Base-by-base conservation (phyloP, 768 basidiomycete species). In the Termitomyces sp. region DNA sequence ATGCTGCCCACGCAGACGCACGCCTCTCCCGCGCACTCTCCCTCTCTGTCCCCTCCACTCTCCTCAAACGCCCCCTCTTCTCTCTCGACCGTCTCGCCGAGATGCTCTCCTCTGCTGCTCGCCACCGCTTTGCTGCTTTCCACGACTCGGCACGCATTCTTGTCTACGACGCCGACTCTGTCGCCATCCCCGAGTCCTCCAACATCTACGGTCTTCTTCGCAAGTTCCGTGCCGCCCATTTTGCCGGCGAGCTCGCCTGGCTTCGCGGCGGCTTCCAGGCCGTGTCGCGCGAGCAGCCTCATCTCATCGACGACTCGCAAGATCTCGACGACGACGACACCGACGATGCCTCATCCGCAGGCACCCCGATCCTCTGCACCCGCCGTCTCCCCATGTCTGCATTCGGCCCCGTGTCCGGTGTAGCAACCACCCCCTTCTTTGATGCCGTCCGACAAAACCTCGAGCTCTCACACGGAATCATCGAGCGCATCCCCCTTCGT, bases 41-140 rank as follows among this genome's bases (percentile, higher is more conserved):
- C 49, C 82, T 98, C 60, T 91, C 90, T 48, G 90, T 97, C 5
- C 95, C 96, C 1, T 94, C 95, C 3, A 98, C 94, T 0, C 86
- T 98, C 22, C 86, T 98, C 68, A 94, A 93, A 61, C 86, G 95
- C 0, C 94, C 94, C 1, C 78, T 87, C 3, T 96, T 94, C 74
- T 87, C 90, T 28, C 79, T 96, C 9, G 77, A 84, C 43, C 86
- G 86, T 43, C 80, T 98, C 28, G 74, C 82, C 7, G 83, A 84
- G 28, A 94, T 95, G 88, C 80, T 98, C n/a, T 81, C 88, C 9
- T 83, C 82, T 41, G 65, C 77, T 10, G 79, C 87, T 10, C 82
- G 87, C 32, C 68, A 74, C 33, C 77, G 78, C 55, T 91, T 94
- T 65, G 70, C 77, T 13, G 66, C 74, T 2, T 92, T 88, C 86